phyloP scores from a whole-genome alignment of 495 filamentous ascomycete species.

The Aspergillus heteromorphus region DNA sequence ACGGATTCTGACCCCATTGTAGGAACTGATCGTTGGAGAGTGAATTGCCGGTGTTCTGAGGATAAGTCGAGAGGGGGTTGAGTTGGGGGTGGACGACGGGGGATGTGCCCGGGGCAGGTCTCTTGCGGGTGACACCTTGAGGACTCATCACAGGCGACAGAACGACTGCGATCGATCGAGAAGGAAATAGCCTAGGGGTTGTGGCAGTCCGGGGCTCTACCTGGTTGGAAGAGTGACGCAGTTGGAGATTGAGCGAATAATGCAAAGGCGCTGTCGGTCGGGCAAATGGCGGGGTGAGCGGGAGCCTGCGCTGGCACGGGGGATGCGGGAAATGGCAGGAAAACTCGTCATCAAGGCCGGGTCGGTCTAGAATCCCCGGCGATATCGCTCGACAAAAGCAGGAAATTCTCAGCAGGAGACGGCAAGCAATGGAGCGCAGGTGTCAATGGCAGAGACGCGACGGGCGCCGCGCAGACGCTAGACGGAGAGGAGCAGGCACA shows the following conservation, averaged over 20 bases:
- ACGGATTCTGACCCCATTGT: conserved; percentile 45
- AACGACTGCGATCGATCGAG: conserved; percentile 6
- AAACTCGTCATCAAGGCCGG: background rate
- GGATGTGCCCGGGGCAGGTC: conserved; percentile 65
- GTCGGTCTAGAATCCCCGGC: background rate
- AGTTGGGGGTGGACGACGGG: conserved; percentile 50
- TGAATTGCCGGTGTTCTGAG: conserved; percentile 29
- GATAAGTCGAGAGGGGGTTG: conserved; percentile 28
- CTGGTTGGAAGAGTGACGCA: background rate
- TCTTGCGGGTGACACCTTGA: conserved; percentile 55
- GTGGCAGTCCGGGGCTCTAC: background rate
- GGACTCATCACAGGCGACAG: conserved; percentile 31
- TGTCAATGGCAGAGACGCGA: conserved; percentile 16
- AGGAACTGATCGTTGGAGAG: conserved; percentile 51
- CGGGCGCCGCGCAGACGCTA: conserved; percentile 12
- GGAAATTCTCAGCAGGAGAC: background rate
- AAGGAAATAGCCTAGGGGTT: background rate
- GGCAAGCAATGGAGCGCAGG: conserved; percentile 2
- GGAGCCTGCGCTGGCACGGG: conserved; percentile 1
- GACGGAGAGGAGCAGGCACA: background rate
- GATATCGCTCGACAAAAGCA: conserved; percentile 7
- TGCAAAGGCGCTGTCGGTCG: background rate
- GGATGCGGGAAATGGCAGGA: background rate
- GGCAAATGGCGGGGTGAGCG: conserved; percentile 4
- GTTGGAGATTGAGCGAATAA: background rate